These are phyloP conservation scores for Xylaria sp. DNA, from an alignment of 2,329 filamentous ascomycete species.

Conservation along the genomic window DNA sequence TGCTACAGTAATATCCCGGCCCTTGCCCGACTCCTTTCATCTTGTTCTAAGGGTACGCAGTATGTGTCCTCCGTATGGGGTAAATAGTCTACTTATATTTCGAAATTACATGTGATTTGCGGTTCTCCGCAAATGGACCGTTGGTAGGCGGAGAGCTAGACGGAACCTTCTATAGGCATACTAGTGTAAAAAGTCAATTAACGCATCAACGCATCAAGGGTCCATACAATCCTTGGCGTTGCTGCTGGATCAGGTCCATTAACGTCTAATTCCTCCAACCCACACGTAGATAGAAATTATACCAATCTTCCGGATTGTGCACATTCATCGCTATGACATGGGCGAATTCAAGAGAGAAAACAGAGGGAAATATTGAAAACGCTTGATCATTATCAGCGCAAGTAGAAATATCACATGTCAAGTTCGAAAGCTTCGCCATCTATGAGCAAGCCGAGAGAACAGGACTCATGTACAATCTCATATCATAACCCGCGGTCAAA, in stretches of 20 bases:
- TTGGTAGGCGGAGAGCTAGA: slow-evolving; percentile 35
- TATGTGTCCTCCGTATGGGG: slow-evolving; percentile 5
- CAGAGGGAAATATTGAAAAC: neutral
- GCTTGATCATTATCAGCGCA: neutral
- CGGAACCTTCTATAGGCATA: neutral
- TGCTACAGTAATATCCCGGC: slow-evolving; percentile 14
- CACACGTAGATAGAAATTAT: neutral
- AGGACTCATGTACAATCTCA: neutral
- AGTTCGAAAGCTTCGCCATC: neutral
- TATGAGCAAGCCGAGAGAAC: neutral
- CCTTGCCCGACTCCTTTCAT: slow-evolving; percentile 1
- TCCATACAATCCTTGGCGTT: slow-evolving; percentile 42
- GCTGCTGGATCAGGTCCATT: slow-evolving; percentile 27
- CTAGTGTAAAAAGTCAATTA: slow-evolving; percentile 23
- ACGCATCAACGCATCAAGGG: slow-evolving; percentile 43
- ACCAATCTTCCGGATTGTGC: neutral
- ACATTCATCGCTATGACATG: neutral
- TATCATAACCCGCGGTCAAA: slow-evolving; percentile 2
- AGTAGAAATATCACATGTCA: neutral
- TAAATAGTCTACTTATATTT: neutral
- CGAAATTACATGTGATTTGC: slow-evolving; percentile 24
- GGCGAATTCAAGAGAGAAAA: neutral
- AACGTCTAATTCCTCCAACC: neutral
- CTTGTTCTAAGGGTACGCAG: neutral
- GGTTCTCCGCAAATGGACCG: slow-evolving; percentile 31